These are phyloP conservation scores for Lepiota venenata DNA, from an alignment of 768 basidiomycete genomes.

Conservation along the genomic window DNA sequence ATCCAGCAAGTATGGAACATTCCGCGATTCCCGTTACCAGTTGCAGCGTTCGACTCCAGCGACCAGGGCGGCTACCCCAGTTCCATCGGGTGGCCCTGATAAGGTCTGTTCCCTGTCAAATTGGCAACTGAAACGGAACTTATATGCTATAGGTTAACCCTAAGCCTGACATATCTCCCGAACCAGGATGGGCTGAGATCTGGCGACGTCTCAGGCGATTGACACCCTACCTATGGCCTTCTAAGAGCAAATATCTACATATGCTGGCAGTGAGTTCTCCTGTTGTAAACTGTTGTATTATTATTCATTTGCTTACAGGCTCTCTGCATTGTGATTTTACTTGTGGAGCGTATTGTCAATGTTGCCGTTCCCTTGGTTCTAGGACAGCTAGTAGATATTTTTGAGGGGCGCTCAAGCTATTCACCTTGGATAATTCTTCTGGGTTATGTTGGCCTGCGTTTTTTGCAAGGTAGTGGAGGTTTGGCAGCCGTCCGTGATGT, in stretches of 20 bases:
- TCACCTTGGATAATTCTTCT: slow-evolving; percentile 72
- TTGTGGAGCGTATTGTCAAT: slow-evolving; percentile 77
- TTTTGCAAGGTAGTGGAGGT: slow-evolving; percentile 76
- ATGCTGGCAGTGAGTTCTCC: slow-evolving; percentile 52
- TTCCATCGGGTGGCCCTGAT: slow-evolving; percentile 36
- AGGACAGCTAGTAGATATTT: slow-evolving; percentile 55
- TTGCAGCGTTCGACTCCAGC: slow-evolving; percentile 50
- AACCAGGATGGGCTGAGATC: slow-evolving; percentile 73
- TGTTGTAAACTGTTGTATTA: not conserved
- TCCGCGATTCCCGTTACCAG: slow-evolving; percentile 48
- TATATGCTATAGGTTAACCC: slow-evolving; percentile 27
- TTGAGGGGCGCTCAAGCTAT: slow-evolving; percentile 42
- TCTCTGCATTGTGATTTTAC: slow-evolving; percentile 66
- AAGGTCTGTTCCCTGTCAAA: slow-evolving; percentile 29
- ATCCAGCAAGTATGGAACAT: slow-evolving; percentile 73
- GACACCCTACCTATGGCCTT: slow-evolving; percentile 84
- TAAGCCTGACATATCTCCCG: slow-evolving; percentile 52
- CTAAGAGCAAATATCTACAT: slow-evolving; percentile 62
- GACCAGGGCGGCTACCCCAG: slow-evolving; percentile 50
- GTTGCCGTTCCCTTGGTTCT: slow-evolving; percentile 67
- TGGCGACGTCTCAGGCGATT: slow-evolving; percentile 62
- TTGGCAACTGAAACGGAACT: slow-evolving; percentile 2
- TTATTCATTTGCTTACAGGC: slow-evolving; percentile 32
- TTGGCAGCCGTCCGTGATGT: slow-evolving; percentile 65
- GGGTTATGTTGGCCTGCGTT: slow-evolving; percentile 64